A percentile compares a stretch with the other conserved stretches of the same genome.
These are phyloP conservation scores for Xylogone sp. DNA, from an alignment of 2,329 filamentous ascomycete genomes.

Conservation along the genomic window DNA sequence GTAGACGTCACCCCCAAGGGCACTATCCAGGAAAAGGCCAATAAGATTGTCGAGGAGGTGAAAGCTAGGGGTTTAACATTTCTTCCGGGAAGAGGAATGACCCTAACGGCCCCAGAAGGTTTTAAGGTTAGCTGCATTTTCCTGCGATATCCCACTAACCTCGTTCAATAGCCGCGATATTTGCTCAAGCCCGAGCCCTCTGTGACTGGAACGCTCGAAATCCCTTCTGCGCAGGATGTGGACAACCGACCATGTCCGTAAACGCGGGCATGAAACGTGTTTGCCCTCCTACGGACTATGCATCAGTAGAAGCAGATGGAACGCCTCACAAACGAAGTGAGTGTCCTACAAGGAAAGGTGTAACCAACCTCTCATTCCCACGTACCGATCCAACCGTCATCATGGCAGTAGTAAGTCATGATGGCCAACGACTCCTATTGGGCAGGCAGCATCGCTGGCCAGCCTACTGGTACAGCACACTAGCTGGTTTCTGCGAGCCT, in stretches of 20 bases:
- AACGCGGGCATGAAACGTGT: slow-evolving; percentile 78
- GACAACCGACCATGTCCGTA: slow-evolving; percentile 73
- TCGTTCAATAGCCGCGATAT: slow-evolving; percentile 69
- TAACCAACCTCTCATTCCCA: slow-evolving; percentile 91
- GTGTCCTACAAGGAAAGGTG: slow-evolving; percentile 76
- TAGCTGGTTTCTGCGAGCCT: slow-evolving; percentile 83
- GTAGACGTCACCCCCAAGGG: slow-evolving; percentile 79
- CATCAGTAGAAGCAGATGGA: slow-evolving; percentile 26
- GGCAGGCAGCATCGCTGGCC: slow-evolving; percentile 85
- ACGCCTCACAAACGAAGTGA: slow-evolving; percentile 53
- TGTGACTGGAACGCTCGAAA: slow-evolving; percentile 94
- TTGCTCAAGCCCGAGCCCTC: slow-evolving; percentile 81
- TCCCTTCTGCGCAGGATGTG: slow-evolving; percentile 87
- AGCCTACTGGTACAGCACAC: slow-evolving; percentile 78
- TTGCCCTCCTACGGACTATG: slow-evolving; percentile 68
- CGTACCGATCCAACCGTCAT: slow-evolving; percentile 86
- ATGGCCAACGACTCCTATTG: slow-evolving; percentile 65
- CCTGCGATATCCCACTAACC: neutral
- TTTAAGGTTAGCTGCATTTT: slow-evolving; percentile 7
- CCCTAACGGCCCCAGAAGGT: slow-evolving; percentile 45
- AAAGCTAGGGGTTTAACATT: slow-evolving; percentile 63
- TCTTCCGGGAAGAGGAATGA: slow-evolving; percentile 58
- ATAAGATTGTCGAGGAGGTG: slow-evolving; percentile 53
- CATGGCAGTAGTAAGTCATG: slow-evolving; percentile 81
- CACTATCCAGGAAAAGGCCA: slow-evolving; percentile 57